Evolutionary conservation across 1,284 basidiomycete species (phyloP).

Genomic region (Amylostereum chailletii): DNA sequence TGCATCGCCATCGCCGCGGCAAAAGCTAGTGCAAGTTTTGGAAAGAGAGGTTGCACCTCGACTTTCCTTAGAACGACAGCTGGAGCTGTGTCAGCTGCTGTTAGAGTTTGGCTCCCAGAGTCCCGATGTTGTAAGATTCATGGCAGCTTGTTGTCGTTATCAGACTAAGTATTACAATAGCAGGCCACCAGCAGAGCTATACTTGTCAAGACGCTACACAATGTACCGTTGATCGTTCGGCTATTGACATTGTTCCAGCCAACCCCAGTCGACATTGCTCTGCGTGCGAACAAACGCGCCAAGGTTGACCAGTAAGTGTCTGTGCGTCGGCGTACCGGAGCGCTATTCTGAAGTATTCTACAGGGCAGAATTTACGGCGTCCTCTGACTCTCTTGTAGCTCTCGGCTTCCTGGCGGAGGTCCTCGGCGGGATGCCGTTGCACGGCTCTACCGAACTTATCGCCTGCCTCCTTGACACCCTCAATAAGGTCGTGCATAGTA

Average conservation of each 20-base stretch:
- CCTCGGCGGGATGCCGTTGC: slow-evolving; percentile 52
- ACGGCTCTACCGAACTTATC: slow-evolving; percentile 66
- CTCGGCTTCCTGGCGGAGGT: slow-evolving; percentile 67
- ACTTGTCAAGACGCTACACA: slow-evolving; percentile 36
- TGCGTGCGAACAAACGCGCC: slow-evolving; percentile 52
- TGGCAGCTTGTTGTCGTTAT: too few species aligned
- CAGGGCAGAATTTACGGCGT: too few species aligned
- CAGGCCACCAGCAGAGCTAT: slow-evolving; percentile 41
- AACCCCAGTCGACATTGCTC: slow-evolving; percentile 25
- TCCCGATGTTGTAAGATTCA: slow-evolving; percentile 35
- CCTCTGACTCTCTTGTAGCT: neutral
- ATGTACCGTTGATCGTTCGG: slow-evolving; percentile 44
- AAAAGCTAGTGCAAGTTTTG: slow-evolving; percentile 33
- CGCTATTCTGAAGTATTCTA: too few species aligned
- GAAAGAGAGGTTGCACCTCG: slow-evolving; percentile 43
- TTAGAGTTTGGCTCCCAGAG: slow-evolving; percentile 39
- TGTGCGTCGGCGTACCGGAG: too few species aligned
- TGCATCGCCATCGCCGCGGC: slow-evolving; percentile 22
- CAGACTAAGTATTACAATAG: slow-evolving; percentile 21
- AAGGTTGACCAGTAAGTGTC: slow-evolving; percentile 30
- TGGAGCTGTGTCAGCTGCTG: slow-evolving; percentile 45
- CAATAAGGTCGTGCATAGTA: slow-evolving; percentile 52
- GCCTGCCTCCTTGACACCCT: slow-evolving; percentile 71
- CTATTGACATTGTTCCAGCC: slow-evolving; percentile 54
- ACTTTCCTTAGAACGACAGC: slow-evolving; percentile 43